Conservation (phyloP, 305 asterid species). For the Plantago lanceolata region DNA sequence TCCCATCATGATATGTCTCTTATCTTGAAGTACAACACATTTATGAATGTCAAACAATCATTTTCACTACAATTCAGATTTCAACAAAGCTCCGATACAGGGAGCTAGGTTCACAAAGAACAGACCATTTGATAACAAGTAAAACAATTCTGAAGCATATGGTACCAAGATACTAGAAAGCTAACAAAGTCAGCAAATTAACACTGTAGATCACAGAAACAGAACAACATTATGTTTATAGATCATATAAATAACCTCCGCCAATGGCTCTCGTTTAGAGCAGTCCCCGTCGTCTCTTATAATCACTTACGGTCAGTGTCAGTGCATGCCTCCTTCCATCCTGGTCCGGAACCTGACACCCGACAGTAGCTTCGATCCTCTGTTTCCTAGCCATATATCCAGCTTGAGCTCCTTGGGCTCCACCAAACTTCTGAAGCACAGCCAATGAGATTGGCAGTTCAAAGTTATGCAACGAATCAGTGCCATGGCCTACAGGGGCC, state of each 20-base stretch:
- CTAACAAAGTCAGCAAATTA: not conserved
- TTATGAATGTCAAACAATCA: no score
- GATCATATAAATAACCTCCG: not conserved
- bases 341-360: constrained; percentile 71
- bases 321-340: constrained; percentile 86
- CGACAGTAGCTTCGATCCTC: constrained; percentile 74
- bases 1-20: no score
- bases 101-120: not conserved
- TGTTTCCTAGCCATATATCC: constrained; percentile 91
- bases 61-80: not conserved
- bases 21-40: no score
- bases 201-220: not conserved
- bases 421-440: constrained; percentile 73
- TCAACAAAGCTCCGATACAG: not conserved
- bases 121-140: not conserved
- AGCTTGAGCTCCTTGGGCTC: constrained; percentile 76
- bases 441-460: constrained; percentile 72
- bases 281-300: constrained; percentile 87
- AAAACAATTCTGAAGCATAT: not conserved
- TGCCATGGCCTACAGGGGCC: constrained; percentile 86
- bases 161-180: not conserved
- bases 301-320: constrained; percentile 84
- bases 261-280: constrained; percentile 41
- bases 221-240: not conserved
- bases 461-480: constrained; percentile 68